Conservation (phyloP, 2,329 filamentous ascomycete species). For the Fusarium papillatum region DNA sequence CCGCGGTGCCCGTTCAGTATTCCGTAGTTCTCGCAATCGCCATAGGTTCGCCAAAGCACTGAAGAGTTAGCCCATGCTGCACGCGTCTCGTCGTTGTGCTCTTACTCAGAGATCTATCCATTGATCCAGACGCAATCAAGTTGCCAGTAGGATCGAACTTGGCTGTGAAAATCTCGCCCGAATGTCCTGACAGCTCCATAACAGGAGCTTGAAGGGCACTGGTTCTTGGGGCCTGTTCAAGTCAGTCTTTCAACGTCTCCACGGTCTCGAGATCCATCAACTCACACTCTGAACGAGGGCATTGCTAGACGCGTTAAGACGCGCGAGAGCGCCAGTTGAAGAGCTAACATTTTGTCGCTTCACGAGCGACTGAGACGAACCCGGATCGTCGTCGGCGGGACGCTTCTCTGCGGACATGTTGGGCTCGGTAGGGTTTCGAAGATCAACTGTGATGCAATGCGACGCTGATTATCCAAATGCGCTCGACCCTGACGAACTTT, state of each 20-base stretch:
- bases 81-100: slow-evolving; percentile 16
- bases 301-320: slow-evolving; percentile 63
- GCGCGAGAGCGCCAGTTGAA: slow-evolving; percentile 62
- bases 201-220: slow-evolving; percentile 90
- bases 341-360: slow-evolving; percentile 84
- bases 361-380: slow-evolving; percentile 83
- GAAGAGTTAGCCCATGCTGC: slow-evolving; percentile 25
- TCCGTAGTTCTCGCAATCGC: slow-evolving; percentile 95
- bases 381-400: slow-evolving; percentile 87
- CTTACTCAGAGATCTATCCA: slow-evolving; percentile 92
- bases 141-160: slow-evolving; percentile 92
- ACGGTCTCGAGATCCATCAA: not conserved
- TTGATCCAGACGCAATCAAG: slow-evolving; percentile 92
- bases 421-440: not conserved
- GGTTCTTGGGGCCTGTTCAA: slow-evolving; percentile 77
- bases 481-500: slow-evolving; percentile 7
- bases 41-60: slow-evolving; percentile 96
- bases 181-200: slow-evolving; percentile 89
- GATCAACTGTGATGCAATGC: not conserved
- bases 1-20: slow-evolving; percentile 90
- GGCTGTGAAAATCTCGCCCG: slow-evolving; percentile 91
- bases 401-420: slow-evolving; percentile 94
- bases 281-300: slow-evolving; percentile 67
- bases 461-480: slow-evolving; percentile 24
- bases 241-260: slow-evolving; percentile 21